phyloP scores from a whole-genome alignment of 2,329 filamentous ascomycete species.

The Aspergillus calidoustus region DNA sequence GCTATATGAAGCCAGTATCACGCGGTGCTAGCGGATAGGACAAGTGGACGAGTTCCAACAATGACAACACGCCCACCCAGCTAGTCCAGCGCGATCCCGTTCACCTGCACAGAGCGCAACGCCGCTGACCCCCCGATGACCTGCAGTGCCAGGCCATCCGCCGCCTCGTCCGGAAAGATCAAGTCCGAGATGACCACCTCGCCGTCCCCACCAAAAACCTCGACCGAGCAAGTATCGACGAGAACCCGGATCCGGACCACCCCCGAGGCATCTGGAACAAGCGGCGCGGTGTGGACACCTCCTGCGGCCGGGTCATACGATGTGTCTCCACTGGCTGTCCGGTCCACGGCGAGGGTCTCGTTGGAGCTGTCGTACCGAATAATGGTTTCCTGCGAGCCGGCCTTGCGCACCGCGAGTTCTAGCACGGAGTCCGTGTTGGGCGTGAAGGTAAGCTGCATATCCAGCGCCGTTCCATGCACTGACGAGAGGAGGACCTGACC shows the following conservation, averaged over 20 bases:
- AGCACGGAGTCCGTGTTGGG: background rate
- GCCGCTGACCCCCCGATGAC: conserved; percentile 7
- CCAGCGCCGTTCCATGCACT: background rate
- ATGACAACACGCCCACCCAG: too few relatives aligned
- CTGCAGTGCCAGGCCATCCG: conserved; percentile 8
- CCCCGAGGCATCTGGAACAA: background rate
- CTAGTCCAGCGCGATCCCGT: too few relatives aligned
- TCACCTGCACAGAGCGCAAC: background rate
- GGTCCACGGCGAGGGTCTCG: conserved; percentile 10
- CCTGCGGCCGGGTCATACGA: conserved; percentile 13
- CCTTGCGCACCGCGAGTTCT: conserved; percentile 11
- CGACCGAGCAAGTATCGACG: conserved; percentile 18
- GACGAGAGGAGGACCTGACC: conserved; percentile 9
- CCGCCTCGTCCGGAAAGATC: conserved; percentile 9
- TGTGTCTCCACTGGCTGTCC: conserved; percentile 9
- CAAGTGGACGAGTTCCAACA: too few relatives aligned
- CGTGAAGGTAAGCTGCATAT: conserved; percentile 10
- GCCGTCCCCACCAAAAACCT: conserved; percentile 16
- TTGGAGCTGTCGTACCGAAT: conserved; percentile 5
- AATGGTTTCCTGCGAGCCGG: conserved; percentile 2
- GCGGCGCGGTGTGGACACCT: conserved; percentile 2
- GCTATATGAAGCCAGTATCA: too few relatives aligned
- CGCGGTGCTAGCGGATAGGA: too few relatives aligned
- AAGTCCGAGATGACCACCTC: conserved; percentile 15
- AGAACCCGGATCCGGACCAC: conserved; percentile 4